Conservation (phyloP, 495 filamentous ascomycete species). For the Lepidopterella palustris region DNA sequence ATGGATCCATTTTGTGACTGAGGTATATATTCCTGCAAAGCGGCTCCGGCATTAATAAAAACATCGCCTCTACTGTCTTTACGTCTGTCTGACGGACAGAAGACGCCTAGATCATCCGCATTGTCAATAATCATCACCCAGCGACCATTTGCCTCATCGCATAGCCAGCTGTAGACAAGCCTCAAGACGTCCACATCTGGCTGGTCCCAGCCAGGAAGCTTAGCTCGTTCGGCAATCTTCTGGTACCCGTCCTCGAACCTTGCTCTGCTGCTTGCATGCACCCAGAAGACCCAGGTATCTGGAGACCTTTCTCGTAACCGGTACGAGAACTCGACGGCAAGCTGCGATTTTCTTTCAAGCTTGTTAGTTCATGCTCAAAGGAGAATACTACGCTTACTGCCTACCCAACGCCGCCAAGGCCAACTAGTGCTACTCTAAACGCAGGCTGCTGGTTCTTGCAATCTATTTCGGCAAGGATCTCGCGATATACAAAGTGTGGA, state of each 20-base stretch:
- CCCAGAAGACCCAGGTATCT: too few species aligned
- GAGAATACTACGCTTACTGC: conserved; percentile 1
- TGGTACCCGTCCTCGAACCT: conserved; percentile 30
- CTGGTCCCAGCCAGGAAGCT: background rate
- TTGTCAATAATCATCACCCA: conserved; percentile 16
- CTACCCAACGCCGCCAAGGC: too few species aligned
- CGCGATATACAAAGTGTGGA: too few species aligned
- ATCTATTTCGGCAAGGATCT: too few species aligned
- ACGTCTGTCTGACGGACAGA: background rate
- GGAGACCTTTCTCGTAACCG: conserved; percentile 39
- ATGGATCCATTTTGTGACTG: conserved; percentile 11
- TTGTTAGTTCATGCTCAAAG: conserved; percentile 1
- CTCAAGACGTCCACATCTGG: background rate
- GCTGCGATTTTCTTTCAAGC: background rate
- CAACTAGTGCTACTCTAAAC: too few species aligned
- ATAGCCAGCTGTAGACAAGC: conserved; percentile 8
- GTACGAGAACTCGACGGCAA: conserved; percentile 39
- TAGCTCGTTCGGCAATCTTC: background rate
- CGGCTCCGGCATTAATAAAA: background rate
- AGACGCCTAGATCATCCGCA: conserved; percentile 4
- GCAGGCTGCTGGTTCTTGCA: too few species aligned
- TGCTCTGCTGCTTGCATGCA: conserved; percentile 38
- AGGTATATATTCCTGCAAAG: conserved; percentile 11
- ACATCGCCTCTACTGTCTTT: background rate
- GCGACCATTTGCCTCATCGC: background rate